Percentiles rank a stretch among this genome's conserved stretches.
These are phyloP conservation scores for Daldinia sp. DNA, from an alignment of 2,329 filamentous ascomycete species.

Conservation along the genomic window DNA sequence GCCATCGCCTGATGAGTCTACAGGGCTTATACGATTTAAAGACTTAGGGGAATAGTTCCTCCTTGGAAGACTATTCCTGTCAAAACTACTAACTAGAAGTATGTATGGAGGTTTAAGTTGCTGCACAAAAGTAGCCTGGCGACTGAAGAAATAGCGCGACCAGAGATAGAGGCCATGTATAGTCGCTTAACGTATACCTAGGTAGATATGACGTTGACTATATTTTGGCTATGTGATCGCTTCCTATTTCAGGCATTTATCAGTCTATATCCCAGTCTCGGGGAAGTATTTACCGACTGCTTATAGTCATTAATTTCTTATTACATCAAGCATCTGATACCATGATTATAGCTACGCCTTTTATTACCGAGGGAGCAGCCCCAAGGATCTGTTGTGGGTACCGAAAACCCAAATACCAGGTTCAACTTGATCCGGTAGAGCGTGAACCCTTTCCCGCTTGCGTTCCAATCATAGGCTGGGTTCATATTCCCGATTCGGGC, in stretches of 20 bases:
- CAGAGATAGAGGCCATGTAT: too few relatives aligned
- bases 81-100: too few relatives aligned
- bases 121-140: too few relatives aligned
- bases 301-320: background rate
- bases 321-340: background rate
- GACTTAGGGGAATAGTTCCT: background rate
- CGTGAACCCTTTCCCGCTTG: background rate
- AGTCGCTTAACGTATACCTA: too few relatives aligned
- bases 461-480: background rate
- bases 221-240: background rate
- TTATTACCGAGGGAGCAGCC: background rate
- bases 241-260: background rate
- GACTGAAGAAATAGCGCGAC: too few relatives aligned
- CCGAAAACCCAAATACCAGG: background rate
- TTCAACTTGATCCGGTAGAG: background rate
- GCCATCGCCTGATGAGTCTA: background rate
- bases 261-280: background rate
- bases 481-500: background rate
- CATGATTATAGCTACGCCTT: background rate
- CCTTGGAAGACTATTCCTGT: background rate
- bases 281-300: background rate
- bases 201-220: background rate
- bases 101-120: too few relatives aligned
- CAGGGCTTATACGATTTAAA: background rate
- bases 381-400: background rate